These are phyloP conservation scores for Talaromyces sp. DNA, from an alignment of 2,329 filamentous ascomycete genomes.

Conservation along the genomic window DNA sequence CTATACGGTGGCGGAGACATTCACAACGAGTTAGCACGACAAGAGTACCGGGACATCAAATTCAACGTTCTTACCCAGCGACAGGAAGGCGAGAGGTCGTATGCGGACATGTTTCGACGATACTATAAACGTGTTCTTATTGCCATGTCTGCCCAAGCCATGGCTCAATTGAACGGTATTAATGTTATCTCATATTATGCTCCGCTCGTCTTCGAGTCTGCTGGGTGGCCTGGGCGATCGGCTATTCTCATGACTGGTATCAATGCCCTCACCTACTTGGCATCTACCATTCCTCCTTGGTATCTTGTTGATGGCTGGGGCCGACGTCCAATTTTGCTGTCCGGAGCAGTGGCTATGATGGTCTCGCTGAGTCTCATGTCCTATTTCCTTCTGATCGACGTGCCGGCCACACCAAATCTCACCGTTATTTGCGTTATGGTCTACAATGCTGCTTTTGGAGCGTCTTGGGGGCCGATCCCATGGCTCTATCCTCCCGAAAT, in stretches of 20 bases:
- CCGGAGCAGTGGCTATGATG: constrained; percentile 85
- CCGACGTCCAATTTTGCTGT: constrained; percentile 82
- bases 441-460: constrained; percentile 96
- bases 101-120: constrained; percentile 89
- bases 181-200: constrained; percentile 99
- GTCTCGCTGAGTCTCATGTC: constrained; percentile 85
- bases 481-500: constrained; percentile 99
- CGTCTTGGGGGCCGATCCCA: constrained; percentile 95
- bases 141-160: constrained; percentile 94
- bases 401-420: constrained; percentile 70
- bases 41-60: constrained; percentile 98
- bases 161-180: constrained; percentile 97
- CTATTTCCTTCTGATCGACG: constrained; percentile 90
- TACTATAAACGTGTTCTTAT: constrained; percentile 94
- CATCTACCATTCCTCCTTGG: constrained; percentile 94
- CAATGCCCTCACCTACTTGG: constrained; percentile 86
- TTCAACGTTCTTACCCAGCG: constrained; percentile 92
- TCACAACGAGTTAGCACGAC: constrained; percentile 84
- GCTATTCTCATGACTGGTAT: constrained; percentile 97
- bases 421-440: constrained; percentile 97
- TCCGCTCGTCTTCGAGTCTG: constrained; percentile 91
- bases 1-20: constrained; percentile 95
- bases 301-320: constrained; percentile 94
- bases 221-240: constrained; percentile 87
- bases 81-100: constrained; percentile 90